Conservation (phyloP, 129 eudicot species). For the Artemisia annua region DNA sequence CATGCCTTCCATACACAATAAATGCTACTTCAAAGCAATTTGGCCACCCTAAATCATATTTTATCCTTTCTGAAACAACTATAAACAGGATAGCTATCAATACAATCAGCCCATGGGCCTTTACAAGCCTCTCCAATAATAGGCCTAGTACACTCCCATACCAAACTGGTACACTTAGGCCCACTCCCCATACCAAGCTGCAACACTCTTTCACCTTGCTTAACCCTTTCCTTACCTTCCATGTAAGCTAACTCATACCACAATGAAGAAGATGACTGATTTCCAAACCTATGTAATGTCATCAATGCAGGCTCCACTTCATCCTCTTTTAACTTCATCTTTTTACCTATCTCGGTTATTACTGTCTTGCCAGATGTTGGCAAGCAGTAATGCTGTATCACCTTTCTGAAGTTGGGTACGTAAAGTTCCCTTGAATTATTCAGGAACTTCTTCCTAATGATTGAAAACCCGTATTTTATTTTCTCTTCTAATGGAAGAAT, state of each 20-base stretch:
- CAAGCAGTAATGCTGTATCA: constrained; percentile 67
- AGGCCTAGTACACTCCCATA: constrained; percentile 73
- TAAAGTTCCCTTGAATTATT: constrained; percentile 48
- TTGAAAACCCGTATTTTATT: constrained; percentile 38
- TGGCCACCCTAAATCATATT: neutral
- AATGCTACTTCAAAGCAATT: neutral
- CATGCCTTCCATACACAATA: neutral
- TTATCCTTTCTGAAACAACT: neutral
- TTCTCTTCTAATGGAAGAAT: constrained; percentile 58
- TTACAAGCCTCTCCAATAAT: constrained; percentile 50
- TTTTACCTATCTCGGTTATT: constrained; percentile 55
- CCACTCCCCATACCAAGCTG: constrained; percentile 82
- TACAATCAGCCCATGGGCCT: constrained; percentile 78
- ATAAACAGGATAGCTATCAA: constrained; percentile 45
- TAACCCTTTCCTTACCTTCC: constrained; percentile 70
- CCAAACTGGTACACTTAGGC: constrained; percentile 63
- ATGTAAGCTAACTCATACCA: constrained; percentile 84
- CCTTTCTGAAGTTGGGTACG: constrained; percentile 59
- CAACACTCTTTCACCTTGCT: constrained; percentile 66
- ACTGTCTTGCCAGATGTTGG: constrained; percentile 58
- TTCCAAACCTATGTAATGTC: constrained; percentile 81
- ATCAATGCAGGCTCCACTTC: constrained; percentile 69
- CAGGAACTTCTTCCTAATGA: constrained; percentile 33
- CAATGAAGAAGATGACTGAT: constrained; percentile 78
- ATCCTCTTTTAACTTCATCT: constrained; percentile 56